Percentiles rank a stretch among this genome's conserved stretches.
phyloP scores from a whole-genome alignment of 176 grass and related monocot genomes.

The Bromus sterilis region DNA sequence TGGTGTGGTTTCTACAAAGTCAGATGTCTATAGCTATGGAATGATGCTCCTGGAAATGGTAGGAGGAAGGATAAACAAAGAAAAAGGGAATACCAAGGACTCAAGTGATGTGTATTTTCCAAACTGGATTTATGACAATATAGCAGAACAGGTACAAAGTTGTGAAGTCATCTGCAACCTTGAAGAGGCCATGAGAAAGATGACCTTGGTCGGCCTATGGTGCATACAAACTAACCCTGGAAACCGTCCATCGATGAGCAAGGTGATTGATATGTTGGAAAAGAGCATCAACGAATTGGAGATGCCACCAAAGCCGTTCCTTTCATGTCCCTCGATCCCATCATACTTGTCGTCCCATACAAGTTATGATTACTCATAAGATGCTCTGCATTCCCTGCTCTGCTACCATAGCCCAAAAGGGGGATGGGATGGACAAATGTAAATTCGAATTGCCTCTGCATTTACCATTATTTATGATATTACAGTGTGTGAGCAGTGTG shows the following conservation, averaged over 20 bases:
- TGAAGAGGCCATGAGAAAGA: constrained; percentile 31
- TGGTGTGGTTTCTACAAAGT: constrained; percentile 46
- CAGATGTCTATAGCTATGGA: constrained; percentile 70
- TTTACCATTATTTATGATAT: background rate
- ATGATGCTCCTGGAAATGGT: constrained; percentile 63
- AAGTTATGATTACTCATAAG: background rate
- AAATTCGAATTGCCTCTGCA: background rate
- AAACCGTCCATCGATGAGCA: constrained; percentile 44
- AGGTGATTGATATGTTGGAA: constrained; percentile 47
- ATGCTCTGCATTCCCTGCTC: background rate
- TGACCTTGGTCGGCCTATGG: constrained; percentile 35
- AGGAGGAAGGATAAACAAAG: constrained; percentile 19
- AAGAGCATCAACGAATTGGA: constrained; percentile 25
- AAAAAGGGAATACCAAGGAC: background rate
- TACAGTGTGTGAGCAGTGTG: background rate
- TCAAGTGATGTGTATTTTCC: constrained; percentile 29
- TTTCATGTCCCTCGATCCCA: background rate
- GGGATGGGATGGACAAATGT: background rate
- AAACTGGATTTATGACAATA: constrained; percentile 51
- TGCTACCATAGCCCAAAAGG: background rate
- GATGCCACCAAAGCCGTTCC: constrained; percentile 30
- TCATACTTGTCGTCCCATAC: background rate
- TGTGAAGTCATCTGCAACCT: constrained; percentile 1
- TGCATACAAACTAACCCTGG: constrained; percentile 26
- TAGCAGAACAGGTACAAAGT: background rate